phyloP scores from a whole-genome alignment of 2,329 filamentous ascomycete species.

The Botryotinia calthae region DNA sequence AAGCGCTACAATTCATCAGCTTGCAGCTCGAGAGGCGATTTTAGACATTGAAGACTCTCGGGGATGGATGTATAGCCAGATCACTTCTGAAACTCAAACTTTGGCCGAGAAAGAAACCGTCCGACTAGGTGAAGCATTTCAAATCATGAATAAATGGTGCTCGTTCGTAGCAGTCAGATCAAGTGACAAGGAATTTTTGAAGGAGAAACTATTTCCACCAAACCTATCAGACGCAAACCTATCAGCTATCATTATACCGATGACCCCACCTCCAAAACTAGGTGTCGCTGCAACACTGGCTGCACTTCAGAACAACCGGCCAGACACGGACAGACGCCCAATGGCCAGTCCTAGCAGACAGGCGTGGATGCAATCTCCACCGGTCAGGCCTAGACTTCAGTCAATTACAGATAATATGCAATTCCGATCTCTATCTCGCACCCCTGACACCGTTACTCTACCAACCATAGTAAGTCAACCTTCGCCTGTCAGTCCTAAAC shows the following conservation, averaged over 20 bases:
- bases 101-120: conserved; percentile 66
- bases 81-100: conserved; percentile 43
- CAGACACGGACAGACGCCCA: no score
- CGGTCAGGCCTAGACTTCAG: no score
- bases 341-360: no score
- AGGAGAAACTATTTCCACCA: not conserved
- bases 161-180: conserved; percentile 66
- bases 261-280: no score
- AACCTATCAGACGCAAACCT: not conserved
- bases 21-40: conserved; percentile 67
- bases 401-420: no score
- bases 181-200: not conserved
- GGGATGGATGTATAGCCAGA: conserved; percentile 61
- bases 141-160: conserved; percentile 67
- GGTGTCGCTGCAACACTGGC: no score
- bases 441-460: no score
- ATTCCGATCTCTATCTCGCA: no score
- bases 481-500: not conserved
- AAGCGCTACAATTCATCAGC: conserved; percentile 62
- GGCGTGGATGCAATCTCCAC: no score
- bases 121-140: conserved; percentile 61
- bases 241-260: not conserved
- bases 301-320: no score
- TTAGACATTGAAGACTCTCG: conserved; percentile 68
- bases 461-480: no score